Base-by-base conservation (phyloP, 352 stramenopile species). In the Phytophthora citricola region DNA sequence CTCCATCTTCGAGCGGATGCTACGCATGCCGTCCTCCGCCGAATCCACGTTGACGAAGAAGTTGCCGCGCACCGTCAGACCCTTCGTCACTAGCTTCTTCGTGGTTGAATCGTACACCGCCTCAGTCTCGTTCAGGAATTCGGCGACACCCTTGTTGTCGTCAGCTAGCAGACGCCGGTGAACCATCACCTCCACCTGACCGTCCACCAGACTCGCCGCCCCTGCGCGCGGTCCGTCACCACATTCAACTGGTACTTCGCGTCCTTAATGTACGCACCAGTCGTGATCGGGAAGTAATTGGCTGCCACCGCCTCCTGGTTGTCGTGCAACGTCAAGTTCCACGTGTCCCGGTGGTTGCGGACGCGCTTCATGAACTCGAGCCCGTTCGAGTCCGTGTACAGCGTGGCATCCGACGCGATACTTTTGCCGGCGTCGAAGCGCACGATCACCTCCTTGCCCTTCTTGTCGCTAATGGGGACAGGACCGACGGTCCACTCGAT, bases 231-330 rank as follows among this genome's bases (percentile, higher is more conserved):
- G 66, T 99, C 97, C 5, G 89, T 97, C 32, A 98, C 72, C 17
- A 99, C 62, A 27, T 88, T 92, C 15, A 99, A 71, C 58, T 97
- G 84, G 12, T 68, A 49, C 26, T 87, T 81, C 14, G 82, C 62
- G 60, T 98, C 92, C 71, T 98, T 90, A 58, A 99, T 80, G 63
- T 96, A 99, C 7, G 94, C 90, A 14, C 92, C 92, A 5, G 94
- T 90, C 52, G 93, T 99, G n/a, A 99, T 93, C 1, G 97, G 97
- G 64, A 98, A 98, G 79, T 98, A 99, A 74, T 99, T 99, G 39
- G 93, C 95, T 11, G 97, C 87, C 41, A 99, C 88, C 45, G 89
- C 91, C 73, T 99, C 93, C 52, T 91, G 85, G 22, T 97, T 89
- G 34, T 97, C 97, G 60, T 74, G 97, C 31, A 79, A 74, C 45